Percentiles rank a stretch among this genome's conserved stretches.
These are phyloP conservation scores for Linum tenue DNA, from an alignment of 345 rosid species.

Conservation along the genomic window DNA sequence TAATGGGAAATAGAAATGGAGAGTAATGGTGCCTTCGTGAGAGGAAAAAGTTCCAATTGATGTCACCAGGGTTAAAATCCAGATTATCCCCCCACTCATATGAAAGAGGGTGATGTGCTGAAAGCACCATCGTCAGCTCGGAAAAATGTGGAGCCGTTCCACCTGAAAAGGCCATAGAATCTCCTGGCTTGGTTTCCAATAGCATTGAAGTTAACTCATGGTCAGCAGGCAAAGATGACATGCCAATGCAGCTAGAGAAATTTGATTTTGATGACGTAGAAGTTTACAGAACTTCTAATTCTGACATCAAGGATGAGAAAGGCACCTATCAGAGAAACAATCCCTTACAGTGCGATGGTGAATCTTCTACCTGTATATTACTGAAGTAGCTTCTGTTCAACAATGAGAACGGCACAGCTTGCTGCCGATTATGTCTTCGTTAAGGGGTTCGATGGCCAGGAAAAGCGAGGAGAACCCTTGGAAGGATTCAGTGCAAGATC, in stretches of 20 bases:
- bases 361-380: slow-evolving; percentile 16
- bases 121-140: neutral
- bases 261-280: slow-evolving; percentile 33
- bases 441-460: neutral
- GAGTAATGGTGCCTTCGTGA: neutral
- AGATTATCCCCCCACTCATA: neutral
- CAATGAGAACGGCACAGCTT: neutral
- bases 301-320: slow-evolving; percentile 16
- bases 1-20: neutral
- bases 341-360: slow-evolving; percentile 7
- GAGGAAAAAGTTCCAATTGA: neutral
- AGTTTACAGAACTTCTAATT: slow-evolving; percentile 17
- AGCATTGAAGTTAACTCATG: neutral
- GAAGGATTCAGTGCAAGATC: neutral
- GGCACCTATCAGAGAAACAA: slow-evolving; percentile 18
- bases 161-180: neutral
- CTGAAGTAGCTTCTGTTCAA: too few relatives aligned
- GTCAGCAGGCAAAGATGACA: neutral
- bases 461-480: neutral
- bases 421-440: too few relatives aligned
- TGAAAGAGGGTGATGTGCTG: neutral
- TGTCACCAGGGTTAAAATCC: neutral
- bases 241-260: slow-evolving; percentile 30
- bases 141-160: neutral
- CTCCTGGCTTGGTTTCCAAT: neutral